Conservation (phyloP, 2,329 filamentous ascomycete species). For the Capronia epimyces region DNA sequence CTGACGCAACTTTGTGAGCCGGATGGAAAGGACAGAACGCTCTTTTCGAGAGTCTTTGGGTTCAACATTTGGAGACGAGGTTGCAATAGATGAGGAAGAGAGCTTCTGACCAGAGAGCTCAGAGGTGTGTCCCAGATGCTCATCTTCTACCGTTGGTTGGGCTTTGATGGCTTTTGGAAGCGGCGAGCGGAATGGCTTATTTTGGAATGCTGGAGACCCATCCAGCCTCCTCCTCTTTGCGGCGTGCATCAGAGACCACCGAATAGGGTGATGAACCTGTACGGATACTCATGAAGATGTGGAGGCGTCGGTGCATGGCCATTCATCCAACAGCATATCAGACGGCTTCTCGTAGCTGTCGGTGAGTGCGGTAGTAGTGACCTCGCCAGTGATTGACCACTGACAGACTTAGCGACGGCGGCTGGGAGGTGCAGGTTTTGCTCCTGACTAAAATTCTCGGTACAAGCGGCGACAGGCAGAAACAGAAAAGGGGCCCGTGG, state of each 20-base stretch:
- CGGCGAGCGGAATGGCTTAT: slow-evolving; percentile 67
- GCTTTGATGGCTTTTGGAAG: slow-evolving; percentile 13
- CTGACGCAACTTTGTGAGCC: slow-evolving; percentile 30
- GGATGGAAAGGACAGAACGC: slow-evolving; percentile 33
- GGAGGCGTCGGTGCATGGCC: neutral
- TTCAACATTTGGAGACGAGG: slow-evolving; percentile 27
- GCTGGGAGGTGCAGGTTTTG: neutral
- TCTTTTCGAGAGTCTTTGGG: slow-evolving; percentile 36
- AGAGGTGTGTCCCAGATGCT: slow-evolving; percentile 4
- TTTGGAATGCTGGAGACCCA: slow-evolving; percentile 53
- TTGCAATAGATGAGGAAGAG: neutral
- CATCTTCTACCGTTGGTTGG: neutral
- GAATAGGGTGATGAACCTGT: neutral
- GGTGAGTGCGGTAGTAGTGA: neutral
- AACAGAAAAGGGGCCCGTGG: neutral
- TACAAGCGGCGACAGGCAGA: too few relatives aligned
- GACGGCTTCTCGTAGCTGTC: neutral
- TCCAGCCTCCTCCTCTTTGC: slow-evolving; percentile 61
- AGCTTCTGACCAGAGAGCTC: neutral
- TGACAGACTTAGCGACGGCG: neutral
- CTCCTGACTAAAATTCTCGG: slow-evolving; percentile 11
- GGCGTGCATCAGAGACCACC: slow-evolving; percentile 29
- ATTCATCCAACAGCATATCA: neutral
- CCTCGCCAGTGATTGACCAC: slow-evolving; percentile 2
- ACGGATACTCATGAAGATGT: neutral